Base-by-base conservation (phyloP, 495 filamentous ascomycete species). In the Talaromyces ruber region DNA sequence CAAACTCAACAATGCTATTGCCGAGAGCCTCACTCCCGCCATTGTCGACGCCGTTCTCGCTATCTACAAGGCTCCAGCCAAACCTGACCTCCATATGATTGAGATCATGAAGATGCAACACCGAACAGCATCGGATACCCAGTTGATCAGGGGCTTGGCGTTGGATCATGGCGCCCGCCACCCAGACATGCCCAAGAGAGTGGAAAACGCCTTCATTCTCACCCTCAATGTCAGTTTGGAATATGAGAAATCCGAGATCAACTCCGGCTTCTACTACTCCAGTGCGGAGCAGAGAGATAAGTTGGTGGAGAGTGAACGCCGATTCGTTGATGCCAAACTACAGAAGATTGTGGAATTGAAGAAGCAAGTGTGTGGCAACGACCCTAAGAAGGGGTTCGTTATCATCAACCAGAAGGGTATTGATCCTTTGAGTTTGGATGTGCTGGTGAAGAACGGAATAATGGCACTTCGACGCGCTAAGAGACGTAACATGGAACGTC, bases 81-180 rank as follows among this genome's bases (percentile, higher is more conserved):
- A 97, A 78, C 94, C 94, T 52, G 94, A 99, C 73, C 75, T 99
- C 64, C 93, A 98, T 76, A 99, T 99, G 94, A 82, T 99, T 64
- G 94, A 99, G 76, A 97, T 99, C 66, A 98, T 98, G 95, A 97
- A 95, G 71, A 99, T 99, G 94, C 94, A 98, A 73, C 94, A 99
- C 78, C 91, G 93, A 61, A 90, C 89, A 39, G 93, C 94, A 53
- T 89, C 94, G 11, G 94, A 99, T 73, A 99, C 94, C 26, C 92
- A 96, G 68, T 85, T 99, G 47, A 96, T 99, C 70, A 85, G 88
- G 64, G 94, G 94, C 59, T 82, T 99, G 32, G 94, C 91, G 6
- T 78, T 99, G 62, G 94, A 99, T 64, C 94, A 99, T 73, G 94
- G 94, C 66, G 94, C 94, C 4, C 84, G 94, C 69, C 94, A 99